Conservation (phyloP, 106 monocot genomes). For the Platanthera zijinensis region DNA sequence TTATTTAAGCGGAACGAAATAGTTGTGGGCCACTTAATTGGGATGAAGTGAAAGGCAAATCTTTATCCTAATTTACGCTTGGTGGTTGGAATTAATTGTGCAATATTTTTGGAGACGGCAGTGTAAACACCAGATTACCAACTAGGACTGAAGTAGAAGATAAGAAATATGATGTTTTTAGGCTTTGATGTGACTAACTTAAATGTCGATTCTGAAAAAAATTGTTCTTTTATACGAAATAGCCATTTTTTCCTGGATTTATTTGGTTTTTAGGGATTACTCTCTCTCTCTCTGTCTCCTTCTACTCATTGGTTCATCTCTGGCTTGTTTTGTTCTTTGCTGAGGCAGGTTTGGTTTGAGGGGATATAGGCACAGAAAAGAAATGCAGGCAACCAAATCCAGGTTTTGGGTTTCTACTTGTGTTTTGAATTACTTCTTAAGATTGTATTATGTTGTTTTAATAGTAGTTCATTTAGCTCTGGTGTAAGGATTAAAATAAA, state of each 20-base stretch:
- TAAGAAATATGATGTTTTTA: not conserved
- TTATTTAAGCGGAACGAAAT: not conserved
- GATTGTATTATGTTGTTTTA: not conserved
- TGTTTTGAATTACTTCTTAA: too few species aligned
- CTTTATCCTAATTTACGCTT: not conserved
- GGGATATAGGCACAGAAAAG: not conserved
- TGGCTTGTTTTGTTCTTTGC: not conserved
- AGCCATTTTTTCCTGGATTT: not conserved
- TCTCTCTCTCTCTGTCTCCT: not conserved
- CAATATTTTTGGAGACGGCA: not conserved
- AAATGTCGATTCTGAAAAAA: not conserved
- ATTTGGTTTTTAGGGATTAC: not conserved
- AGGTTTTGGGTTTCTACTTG: not conserved
- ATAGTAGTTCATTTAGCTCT: not conserved
- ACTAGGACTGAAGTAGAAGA: slow-evolving; percentile 7
- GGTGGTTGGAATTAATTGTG: not conserved
- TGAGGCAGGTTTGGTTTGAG: not conserved
- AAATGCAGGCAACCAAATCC: slow-evolving; percentile 6
- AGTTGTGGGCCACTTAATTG: not conserved
- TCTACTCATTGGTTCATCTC: not conserved
- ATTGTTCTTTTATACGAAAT: not conserved
- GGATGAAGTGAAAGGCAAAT: not conserved
- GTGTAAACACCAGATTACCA: slow-evolving; percentile 1
- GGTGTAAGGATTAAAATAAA: not conserved
- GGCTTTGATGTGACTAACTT: slow-evolving; percentile 3